Conservation (phyloP, 768 basidiomycete species). For the Lactarius pseudohatsudake region DNA sequence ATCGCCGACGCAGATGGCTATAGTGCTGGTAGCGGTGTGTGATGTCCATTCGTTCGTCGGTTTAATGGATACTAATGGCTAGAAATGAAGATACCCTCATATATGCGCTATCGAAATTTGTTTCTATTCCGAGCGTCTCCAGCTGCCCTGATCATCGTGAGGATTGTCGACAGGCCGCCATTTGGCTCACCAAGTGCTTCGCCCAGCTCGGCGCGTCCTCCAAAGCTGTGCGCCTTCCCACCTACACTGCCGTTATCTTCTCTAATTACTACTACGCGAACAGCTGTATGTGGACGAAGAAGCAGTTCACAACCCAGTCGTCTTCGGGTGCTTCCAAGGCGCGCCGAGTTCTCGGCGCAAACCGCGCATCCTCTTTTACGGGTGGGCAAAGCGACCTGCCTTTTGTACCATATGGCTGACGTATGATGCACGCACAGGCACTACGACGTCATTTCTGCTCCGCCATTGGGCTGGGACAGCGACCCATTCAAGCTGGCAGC, state of each 20-base stretch:
- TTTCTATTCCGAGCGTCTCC: constrained; percentile 87
- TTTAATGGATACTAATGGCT: background rate
- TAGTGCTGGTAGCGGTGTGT: constrained; percentile 19
- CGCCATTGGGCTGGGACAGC: constrained; percentile 69
- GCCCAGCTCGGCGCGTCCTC: constrained; percentile 85
- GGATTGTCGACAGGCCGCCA: constrained; percentile 91
- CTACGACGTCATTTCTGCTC: constrained; percentile 94
- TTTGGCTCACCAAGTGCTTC: constrained; percentile 88
- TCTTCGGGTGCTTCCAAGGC: constrained; percentile 84
- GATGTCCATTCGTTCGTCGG: background rate
- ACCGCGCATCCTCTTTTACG: constrained; percentile 87
- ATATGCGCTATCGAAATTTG: constrained; percentile 79
- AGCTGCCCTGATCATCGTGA: constrained; percentile 63
- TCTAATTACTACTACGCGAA: background rate
- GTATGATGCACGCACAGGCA: constrained; percentile 52
- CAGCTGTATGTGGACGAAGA: constrained; percentile 77
- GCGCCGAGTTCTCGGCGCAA: constrained; percentile 54
- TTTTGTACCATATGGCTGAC: constrained; percentile 3
- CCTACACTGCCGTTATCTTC: background rate
- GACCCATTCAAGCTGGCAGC: constrained; percentile 84
- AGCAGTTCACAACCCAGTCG: constrained; percentile 68
- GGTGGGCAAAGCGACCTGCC: constrained; percentile 45
- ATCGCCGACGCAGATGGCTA: constrained; percentile 17
- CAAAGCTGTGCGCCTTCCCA: constrained; percentile 5
- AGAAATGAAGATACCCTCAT: constrained; percentile 60